Evolutionary conservation across 352 stramenopile genomes (phyloP).

Genomic region (Thalassiosira hispida): DNA sequence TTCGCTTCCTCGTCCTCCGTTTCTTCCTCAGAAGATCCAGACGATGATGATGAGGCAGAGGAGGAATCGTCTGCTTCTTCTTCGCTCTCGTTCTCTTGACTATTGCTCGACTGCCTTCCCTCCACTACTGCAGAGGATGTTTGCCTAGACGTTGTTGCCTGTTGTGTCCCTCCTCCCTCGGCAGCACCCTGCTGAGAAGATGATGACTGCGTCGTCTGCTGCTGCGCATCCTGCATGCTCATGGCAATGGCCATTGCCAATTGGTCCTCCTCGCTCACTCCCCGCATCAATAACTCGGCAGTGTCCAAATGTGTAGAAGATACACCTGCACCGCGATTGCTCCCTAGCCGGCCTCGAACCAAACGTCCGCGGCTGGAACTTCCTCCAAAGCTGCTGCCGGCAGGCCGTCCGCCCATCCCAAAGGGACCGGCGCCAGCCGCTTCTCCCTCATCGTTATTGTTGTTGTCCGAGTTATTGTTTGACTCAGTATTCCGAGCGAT

Average conservation of each 20-base stretch:
- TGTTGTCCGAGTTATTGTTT: too few relatives aligned
- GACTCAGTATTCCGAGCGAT: too few relatives aligned
- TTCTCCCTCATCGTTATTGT: too few relatives aligned
- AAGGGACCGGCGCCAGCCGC: neutral
- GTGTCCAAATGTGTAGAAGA: slow-evolving; percentile 55
- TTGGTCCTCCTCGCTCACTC: slow-evolving; percentile 80
- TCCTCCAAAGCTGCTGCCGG: neutral
- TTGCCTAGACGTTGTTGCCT: neutral
- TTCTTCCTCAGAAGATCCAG: slow-evolving; percentile 12
- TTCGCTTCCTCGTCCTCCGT: neutral
- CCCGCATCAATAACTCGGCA: slow-evolving; percentile 63
- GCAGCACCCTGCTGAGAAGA: neutral
- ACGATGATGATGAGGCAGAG: slow-evolving; percentile 11
- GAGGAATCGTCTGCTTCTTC: slow-evolving; percentile 5
- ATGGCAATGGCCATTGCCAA: slow-evolving; percentile 81
- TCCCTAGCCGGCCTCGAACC: slow-evolving; percentile 11
- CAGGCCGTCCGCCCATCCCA: neutral
- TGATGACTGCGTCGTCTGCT: slow-evolving; percentile 13
- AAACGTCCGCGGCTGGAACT: slow-evolving; percentile 1
- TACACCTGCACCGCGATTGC: slow-evolving; percentile 21
- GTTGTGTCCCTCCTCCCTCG: neutral
- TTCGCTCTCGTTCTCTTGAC: neutral
- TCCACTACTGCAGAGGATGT: neutral
- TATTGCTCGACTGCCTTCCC: neutral
- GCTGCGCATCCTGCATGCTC: slow-evolving; percentile 63